These are phyloP conservation scores for Termitomyces sp. DNA, from an alignment of 768 basidiomycete genomes.

Conservation along the genomic window DNA sequence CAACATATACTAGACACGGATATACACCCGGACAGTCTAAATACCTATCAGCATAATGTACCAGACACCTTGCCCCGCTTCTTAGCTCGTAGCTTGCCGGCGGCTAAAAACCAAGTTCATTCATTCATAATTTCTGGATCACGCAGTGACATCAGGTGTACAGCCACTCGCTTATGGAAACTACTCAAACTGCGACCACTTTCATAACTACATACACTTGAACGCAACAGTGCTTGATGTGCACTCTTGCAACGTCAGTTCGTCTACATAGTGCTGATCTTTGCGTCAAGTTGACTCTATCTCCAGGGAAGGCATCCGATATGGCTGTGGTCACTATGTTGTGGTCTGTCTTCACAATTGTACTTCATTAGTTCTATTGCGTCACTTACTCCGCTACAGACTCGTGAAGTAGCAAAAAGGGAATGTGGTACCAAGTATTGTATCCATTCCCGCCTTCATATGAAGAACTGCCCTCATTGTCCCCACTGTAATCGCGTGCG, in stretches of 20 bases:
- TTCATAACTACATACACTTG: background rate
- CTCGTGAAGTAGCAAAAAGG: constrained; percentile 41
- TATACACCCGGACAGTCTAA: too few species aligned
- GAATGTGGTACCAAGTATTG: constrained; percentile 50
- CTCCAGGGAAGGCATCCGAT: constrained; percentile 65
- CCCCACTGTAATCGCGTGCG: constrained; percentile 41
- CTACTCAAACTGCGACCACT: constrained; percentile 2
- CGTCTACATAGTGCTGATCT: constrained; percentile 11
- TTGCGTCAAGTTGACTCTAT: constrained; percentile 19
- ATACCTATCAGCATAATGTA: too few species aligned
- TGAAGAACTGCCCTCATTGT: constrained; percentile 31
- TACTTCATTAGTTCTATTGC: background rate
- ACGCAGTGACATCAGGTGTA: constrained; percentile 2
- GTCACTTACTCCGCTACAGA: constrained; percentile 29
- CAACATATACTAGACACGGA: too few species aligned
- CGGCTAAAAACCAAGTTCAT: too few species aligned
- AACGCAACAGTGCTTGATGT: constrained; percentile 30
- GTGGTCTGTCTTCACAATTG: constrained; percentile 40
- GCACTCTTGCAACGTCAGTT: constrained; percentile 51
- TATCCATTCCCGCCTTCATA: constrained; percentile 29
- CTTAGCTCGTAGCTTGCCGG: too few species aligned
- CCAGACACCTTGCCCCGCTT: too few species aligned
- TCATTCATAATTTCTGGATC: background rate
- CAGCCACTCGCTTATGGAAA: constrained; percentile 1
- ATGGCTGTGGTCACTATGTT: constrained; percentile 79